Evolutionary conservation across 768 basidiomycete genomes (phyloP).

Genomic region (Tricholoma sp.): DNA sequence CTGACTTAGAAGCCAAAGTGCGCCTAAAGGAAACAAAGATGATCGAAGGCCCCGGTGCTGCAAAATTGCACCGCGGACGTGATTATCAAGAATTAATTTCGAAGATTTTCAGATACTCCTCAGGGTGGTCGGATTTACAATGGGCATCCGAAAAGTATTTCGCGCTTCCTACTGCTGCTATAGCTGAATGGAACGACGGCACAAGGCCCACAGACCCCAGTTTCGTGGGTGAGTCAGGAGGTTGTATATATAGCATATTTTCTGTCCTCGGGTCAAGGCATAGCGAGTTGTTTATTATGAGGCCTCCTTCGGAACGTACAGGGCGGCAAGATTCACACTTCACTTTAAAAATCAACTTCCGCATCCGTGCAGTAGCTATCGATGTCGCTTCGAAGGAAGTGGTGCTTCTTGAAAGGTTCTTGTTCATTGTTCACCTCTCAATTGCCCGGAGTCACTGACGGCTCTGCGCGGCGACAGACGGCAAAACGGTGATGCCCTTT

Average conservation of each 20-base stretch:
- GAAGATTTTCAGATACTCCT: not conserved
- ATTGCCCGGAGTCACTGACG: not conserved
- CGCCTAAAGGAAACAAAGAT: not conserved
- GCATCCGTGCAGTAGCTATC: not conserved
- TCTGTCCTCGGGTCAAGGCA: not conserved
- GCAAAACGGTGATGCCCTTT: not conserved
- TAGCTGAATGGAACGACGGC: constrained; percentile 4
- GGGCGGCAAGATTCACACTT: not conserved
- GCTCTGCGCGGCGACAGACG: not conserved
- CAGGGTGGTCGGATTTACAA: not conserved
- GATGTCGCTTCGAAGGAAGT: not conserved
- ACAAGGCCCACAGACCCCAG: not conserved
- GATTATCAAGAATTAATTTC: not conserved
- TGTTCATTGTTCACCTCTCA: not conserved
- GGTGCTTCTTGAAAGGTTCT: not conserved
- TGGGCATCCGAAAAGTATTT: not conserved
- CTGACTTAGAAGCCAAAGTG: not conserved
- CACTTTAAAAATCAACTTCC: not conserved
- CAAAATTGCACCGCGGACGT: not conserved
- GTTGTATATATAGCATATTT: constrained; percentile 6
- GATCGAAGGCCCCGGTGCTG: not conserved
- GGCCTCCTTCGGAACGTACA: not conserved
- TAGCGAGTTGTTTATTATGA: not conserved
- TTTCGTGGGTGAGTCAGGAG: constrained; percentile 8
- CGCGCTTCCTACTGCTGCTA: not conserved